Percentiles rank a stretch among this genome's conserved stretches.
Conservation (phyloP, 2,329 filamentous ascomycete genomes). For the Calonectria pteridis region DNA sequence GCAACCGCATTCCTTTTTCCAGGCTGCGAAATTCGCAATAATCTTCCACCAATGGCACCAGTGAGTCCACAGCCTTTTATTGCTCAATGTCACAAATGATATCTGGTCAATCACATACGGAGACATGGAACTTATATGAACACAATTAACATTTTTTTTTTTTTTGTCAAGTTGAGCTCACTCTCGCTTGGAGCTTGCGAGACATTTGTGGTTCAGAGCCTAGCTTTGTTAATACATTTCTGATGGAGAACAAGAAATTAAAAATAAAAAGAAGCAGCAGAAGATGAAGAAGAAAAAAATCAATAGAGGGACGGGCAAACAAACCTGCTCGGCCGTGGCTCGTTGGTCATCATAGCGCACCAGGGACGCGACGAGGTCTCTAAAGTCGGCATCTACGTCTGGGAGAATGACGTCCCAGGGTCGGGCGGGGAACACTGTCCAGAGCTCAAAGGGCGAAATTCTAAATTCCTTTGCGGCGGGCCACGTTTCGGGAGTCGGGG, state of each 20-base stretch:
- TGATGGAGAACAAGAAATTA: conserved; percentile 18
- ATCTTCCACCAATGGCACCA: not conserved
- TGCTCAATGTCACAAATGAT: not conserved
- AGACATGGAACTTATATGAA: not conserved
- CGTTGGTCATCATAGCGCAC: conserved; percentile 81
- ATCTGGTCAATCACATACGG: not conserved
- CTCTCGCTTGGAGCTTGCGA: not conserved
- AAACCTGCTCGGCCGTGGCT: conserved; percentile 69
- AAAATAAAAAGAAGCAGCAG: conserved; percentile 10
- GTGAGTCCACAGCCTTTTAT: not conserved
- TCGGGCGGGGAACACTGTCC: conserved; percentile 77
- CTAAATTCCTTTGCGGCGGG: conserved; percentile 78
- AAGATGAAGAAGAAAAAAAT: too few species aligned
- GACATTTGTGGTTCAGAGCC: not conserved
- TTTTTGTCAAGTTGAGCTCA: not conserved
- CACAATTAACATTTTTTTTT: not conserved
- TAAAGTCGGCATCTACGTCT: conserved; percentile 67
- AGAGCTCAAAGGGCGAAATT: conserved; percentile 91
- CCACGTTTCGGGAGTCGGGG: conserved; percentile 84
- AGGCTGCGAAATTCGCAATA: not conserved
- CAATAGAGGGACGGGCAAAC: not conserved
- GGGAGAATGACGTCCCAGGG: conserved; percentile 79
- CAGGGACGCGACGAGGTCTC: conserved; percentile 75
- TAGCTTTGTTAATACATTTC: not conserved
- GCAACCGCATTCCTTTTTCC: not conserved